A percentile compares a stretch with the other conserved stretches of the same genome.
phyloP scores from a whole-genome alignment of 805 yeast genomes.

The Saccharomycopsis sp. region DNA sequence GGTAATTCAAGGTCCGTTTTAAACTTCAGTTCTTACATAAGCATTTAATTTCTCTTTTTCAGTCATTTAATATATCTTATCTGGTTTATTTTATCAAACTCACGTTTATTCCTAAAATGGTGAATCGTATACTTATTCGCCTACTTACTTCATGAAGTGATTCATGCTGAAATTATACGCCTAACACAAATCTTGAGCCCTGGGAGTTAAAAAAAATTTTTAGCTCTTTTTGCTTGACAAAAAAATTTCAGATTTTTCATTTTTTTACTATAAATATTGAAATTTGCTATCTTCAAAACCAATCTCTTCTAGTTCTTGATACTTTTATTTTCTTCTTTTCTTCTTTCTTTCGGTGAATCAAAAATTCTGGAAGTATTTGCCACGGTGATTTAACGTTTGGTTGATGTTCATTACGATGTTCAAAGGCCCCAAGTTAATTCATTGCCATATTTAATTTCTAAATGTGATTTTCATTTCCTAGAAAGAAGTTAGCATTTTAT shows the following conservation, averaged over 20 bases:
- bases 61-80: too few species aligned
- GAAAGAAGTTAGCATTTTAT: conserved; percentile 11
- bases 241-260: neutral
- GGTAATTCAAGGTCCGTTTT: conserved; percentile 13
- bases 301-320: neutral
- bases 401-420: neutral
- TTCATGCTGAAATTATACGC: too few species aligned
- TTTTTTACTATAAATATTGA: neutral
- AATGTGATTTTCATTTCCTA: conserved; percentile 20
- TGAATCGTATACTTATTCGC: too few species aligned
- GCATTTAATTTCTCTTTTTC: too few species aligned
- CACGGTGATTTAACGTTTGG: conserved; percentile 18
- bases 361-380: conserved; percentile 20
- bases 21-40: too few species aligned
- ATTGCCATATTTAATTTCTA: conserved; percentile 19
- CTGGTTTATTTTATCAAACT: too few species aligned
- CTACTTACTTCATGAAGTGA: too few species aligned
- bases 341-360: conserved; percentile 20
- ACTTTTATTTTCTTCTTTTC: conserved; percentile 14
- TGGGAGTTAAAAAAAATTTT: neutral
- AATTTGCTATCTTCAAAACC: neutral
- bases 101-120: too few species aligned
- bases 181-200: neutral
- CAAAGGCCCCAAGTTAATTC: conserved; percentile 14
- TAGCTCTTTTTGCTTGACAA: neutral